Percentiles rank a stretch among this genome's conserved stretches.
phyloP scores from a whole-genome alignment of 805 yeast species.

The Sungouiozyma intestinalis region DNA sequence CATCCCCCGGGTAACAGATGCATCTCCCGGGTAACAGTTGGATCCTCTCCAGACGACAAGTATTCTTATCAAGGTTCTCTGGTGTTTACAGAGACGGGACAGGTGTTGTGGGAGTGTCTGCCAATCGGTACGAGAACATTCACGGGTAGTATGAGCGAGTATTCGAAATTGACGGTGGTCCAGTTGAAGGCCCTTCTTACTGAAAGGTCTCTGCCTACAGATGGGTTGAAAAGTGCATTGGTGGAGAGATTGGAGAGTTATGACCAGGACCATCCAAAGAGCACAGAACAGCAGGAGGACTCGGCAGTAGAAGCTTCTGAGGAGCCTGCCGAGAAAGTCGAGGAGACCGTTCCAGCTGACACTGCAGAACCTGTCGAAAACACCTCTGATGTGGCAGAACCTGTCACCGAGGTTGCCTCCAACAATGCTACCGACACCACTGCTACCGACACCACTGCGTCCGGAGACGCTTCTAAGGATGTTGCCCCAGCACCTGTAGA shows the following conservation, averaged over 20 bases:
- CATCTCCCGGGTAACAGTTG: too few species aligned
- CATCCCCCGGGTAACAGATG: too few species aligned
- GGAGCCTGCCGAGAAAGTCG: background rate
- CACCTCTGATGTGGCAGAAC: constrained; percentile 1
- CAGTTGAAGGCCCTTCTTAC: constrained; percentile 75
- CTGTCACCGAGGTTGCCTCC: constrained; percentile 1
- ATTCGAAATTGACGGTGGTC: constrained; percentile 62
- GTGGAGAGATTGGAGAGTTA: constrained; percentile 40
- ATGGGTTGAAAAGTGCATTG: constrained; percentile 76
- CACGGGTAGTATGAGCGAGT: constrained; percentile 42
- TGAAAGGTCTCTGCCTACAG: constrained; percentile 50
- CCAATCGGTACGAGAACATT: too few species aligned
- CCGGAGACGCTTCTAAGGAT: background rate
- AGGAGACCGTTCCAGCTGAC: constrained; percentile 2
- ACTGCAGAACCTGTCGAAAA: constrained; percentile 1
- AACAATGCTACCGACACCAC: constrained; percentile 1
- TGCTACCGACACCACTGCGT: constrained; percentile 1
- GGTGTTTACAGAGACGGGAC: too few species aligned
- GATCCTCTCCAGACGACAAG: too few species aligned
- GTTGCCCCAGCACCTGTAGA: constrained; percentile 8
- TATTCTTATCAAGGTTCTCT: too few species aligned
- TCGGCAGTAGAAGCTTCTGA: constrained; percentile 1
- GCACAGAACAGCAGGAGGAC: constrained; percentile 6
- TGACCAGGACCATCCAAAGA: constrained; percentile 6
- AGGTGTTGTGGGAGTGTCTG: too few species aligned